These are phyloP conservation scores for Spergularia bocconei DNA, from an alignment of 148 eudicot genomes.

Conservation along the genomic window DNA sequence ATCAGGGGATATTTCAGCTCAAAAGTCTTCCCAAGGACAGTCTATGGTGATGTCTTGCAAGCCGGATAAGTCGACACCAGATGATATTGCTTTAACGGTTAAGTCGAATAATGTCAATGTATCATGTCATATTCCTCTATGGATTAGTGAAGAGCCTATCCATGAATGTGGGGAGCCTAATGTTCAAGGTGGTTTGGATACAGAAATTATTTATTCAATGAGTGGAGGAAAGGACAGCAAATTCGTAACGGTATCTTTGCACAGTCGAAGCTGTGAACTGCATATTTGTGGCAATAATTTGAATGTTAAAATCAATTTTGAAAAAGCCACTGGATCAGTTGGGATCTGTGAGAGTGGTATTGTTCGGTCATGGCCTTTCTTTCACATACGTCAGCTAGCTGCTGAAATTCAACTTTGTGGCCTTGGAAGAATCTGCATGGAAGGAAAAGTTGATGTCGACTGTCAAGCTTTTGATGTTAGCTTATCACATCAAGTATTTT, in stretches of 20 bases:
- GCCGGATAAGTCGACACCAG: conserved; percentile 30
- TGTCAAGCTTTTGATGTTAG: conserved; percentile 70
- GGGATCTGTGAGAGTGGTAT: conserved; percentile 37
- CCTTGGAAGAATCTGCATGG: conserved; percentile 26
- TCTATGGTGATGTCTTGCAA: conserved; percentile 24
- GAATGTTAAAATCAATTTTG: conserved; percentile 40
- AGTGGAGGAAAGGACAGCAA: conserved; percentile 39
- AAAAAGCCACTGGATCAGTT: conserved; percentile 52
- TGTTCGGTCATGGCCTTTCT: conserved; percentile 62
- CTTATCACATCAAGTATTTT: conserved; percentile 67
- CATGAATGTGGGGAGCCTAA: conserved; percentile 27
- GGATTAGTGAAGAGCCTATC: conserved; percentile 40
- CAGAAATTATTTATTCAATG: conserved; percentile 20
- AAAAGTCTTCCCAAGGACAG: conserved; percentile 23
- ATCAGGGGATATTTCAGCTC: conserved; percentile 27
- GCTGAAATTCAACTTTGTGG: conserved; percentile 43
- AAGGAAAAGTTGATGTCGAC: conserved; percentile 30
- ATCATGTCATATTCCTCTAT: conserved; percentile 57
- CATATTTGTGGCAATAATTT: conserved; percentile 32
- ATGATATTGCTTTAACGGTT: conserved; percentile 28
- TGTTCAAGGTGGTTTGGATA: conserved; percentile 24
- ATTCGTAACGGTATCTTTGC: conserved; percentile 44
- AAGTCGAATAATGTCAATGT: conserved; percentile 54
- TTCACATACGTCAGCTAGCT: conserved; percentile 55
- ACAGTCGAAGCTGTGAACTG: conserved; percentile 51